Conservation (phyloP, 768 basidiomycete genomes). For the Psilocybe subaeruginosa region DNA sequence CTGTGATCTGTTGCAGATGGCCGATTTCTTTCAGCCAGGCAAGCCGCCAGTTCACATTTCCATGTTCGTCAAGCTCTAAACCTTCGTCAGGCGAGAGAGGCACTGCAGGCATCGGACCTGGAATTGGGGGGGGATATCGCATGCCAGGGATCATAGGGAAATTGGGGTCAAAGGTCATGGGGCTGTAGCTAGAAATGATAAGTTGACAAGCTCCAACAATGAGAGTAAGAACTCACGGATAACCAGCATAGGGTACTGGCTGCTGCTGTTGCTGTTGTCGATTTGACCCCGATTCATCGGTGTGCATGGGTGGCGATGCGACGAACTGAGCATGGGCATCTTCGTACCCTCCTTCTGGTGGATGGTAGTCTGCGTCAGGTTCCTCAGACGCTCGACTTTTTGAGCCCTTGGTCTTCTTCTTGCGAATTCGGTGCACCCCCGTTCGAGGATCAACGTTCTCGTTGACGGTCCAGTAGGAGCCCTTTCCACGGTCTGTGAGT, state of each 20-base stretch:
- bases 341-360: slow-evolving; percentile 52
- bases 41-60: slow-evolving; percentile 78
- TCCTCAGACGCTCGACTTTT: slow-evolving; percentile 55
- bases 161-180: slow-evolving; percentile 70
- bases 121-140: slow-evolving; percentile 60
- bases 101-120: slow-evolving; percentile 59
- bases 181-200: slow-evolving; percentile 19
- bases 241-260: slow-evolving; percentile 59
- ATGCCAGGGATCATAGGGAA: slow-evolving; percentile 71
- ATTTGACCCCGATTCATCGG: slow-evolving; percentile 64
- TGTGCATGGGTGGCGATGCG: slow-evolving; percentile 54
- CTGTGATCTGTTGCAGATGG: slow-evolving; percentile 74
- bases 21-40: slow-evolving; percentile 83
- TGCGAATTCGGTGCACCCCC: slow-evolving; percentile 86
- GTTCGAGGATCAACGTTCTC: slow-evolving; percentile 89
- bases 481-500: slow-evolving; percentile 88
- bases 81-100: slow-evolving; percentile 61
- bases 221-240: slow-evolving; percentile 49
- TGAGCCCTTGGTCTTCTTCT: slow-evolving; percentile 76
- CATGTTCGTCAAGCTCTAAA: slow-evolving; percentile 75
- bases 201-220: not conserved
- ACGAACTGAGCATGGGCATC: slow-evolving; percentile 62
- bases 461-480: slow-evolving; percentile 92
- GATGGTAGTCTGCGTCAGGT: slow-evolving; percentile 68
- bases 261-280: slow-evolving; percentile 44